Percentiles rank a stretch among this genome's conserved stretches.
Conservation (phyloP, 441 rosid genomes). For the Populus hybrid region DNA sequence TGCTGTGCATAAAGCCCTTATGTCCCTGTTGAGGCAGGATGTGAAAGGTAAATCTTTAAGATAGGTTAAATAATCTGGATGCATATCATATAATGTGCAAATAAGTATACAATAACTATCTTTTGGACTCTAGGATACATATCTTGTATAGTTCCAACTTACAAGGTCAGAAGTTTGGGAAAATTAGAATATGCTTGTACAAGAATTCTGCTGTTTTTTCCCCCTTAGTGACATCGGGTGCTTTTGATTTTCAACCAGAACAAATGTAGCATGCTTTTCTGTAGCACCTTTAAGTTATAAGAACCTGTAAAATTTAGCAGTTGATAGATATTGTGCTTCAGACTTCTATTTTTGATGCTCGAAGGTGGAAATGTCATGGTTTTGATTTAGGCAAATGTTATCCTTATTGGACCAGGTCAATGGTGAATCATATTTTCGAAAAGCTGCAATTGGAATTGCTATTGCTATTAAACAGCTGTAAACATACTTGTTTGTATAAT, state of each 20-base stretch:
- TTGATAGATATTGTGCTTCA: neutral
- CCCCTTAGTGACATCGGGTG: neutral
- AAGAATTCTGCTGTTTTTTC: neutral
- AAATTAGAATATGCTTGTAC: neutral
- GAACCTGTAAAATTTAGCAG: too few species aligned
- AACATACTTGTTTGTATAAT: neutral
- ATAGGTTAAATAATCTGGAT: neutral
- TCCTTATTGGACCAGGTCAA: neutral
- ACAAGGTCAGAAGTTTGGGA: neutral
- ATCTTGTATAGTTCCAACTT: neutral
- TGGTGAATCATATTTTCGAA: neutral
- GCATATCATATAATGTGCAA: neutral
- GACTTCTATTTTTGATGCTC: neutral
- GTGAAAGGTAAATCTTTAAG: constrained; percentile 62
- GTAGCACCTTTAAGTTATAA: neutral
- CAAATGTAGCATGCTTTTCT: neutral
- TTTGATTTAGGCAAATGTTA: neutral
- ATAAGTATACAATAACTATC: neutral
- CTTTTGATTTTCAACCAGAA: neutral
- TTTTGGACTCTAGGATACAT: neutral
- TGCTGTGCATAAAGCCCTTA: constrained; percentile 93
- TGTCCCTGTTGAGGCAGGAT: constrained; percentile 95
- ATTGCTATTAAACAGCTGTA: neutral
- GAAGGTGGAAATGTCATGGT: neutral
- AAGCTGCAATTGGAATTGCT: neutral